Evolutionary conservation across 1,284 basidiomycete species (phyloP).

Genomic region (Fomitiporia mediterranea): DNA sequence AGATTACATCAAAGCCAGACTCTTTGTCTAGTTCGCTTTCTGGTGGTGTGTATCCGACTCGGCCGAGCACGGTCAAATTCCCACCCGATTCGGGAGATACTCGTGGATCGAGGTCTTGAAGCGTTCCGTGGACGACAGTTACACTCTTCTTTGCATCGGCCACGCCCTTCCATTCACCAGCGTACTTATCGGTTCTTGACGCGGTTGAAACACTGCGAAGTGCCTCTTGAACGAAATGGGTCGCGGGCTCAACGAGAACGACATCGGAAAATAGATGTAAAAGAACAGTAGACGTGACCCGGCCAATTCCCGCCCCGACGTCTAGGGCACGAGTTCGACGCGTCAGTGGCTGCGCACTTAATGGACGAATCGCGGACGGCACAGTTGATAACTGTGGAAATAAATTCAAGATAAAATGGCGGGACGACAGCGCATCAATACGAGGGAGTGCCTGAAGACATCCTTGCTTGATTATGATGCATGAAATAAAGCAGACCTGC

Average conservation of each 20-base stretch:
- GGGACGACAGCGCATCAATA: conserved; percentile 82
- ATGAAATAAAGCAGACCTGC: conserved; percentile 20
- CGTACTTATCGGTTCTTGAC: conserved; percentile 15
- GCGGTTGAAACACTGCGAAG: conserved; percentile 36
- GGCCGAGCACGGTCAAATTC: conserved; percentile 44
- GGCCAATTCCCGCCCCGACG: conserved; percentile 87
- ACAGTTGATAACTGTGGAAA: conserved; percentile 75
- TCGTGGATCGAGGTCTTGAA: conserved; percentile 74
- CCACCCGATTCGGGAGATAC: conserved; percentile 18
- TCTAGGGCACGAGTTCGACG: conserved; percentile 73
- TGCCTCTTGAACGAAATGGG: conserved; percentile 71
- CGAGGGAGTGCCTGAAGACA: conserved; percentile 74
- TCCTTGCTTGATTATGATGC: conserved; percentile 16
- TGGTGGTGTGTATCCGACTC: conserved; percentile 50
- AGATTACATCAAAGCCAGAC: conserved; percentile 72
- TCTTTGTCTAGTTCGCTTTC: conserved; percentile 37
- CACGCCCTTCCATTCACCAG: conserved; percentile 57
- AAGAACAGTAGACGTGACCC: conserved; percentile 82
- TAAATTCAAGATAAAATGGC: conserved; percentile 78
- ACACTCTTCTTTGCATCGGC: conserved; percentile 63
- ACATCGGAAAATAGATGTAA: conserved; percentile 83
- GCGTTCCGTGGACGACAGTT: conserved; percentile 70
- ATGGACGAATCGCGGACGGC: conserved; percentile 56
- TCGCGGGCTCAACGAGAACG: conserved; percentile 83
- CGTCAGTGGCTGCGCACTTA: conserved; percentile 27